Percentiles rank a stretch among this genome's conserved stretches.
Conservation (phyloP, 768 basidiomycete genomes). For the Sporobolomyces phaffii region DNA sequence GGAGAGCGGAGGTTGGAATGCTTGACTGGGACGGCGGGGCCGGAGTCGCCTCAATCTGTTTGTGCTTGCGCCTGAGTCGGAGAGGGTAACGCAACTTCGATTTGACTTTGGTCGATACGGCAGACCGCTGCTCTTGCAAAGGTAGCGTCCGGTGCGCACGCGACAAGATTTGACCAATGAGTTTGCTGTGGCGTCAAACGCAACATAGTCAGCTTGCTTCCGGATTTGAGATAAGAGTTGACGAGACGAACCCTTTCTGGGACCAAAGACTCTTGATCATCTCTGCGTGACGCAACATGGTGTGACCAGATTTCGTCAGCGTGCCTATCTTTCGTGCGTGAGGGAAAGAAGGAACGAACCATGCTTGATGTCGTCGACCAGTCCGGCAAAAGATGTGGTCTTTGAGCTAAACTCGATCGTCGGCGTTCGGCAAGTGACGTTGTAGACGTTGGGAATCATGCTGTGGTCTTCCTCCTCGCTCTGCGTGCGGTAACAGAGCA, state of each 20-base stretch:
- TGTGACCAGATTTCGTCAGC: no score
- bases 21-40: not conserved
- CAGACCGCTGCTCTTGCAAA: constrained; percentile 18
- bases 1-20: not conserved
- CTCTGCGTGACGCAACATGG: no score
- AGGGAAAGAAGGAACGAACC: constrained; percentile 35
- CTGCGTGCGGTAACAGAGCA: constrained; percentile 10
- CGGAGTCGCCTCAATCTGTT: not conserved
- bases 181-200: constrained; percentile 25
- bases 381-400: constrained; percentile 46
- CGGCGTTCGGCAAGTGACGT: constrained; percentile 77
- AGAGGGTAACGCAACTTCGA: constrained; percentile 11
- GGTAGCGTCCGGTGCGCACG: constrained; percentile 34
- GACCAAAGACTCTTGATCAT: constrained; percentile 43
- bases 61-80: not conserved
- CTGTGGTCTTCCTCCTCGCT: constrained; percentile 42
- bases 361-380: constrained; percentile 45
- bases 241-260: constrained; percentile 44
- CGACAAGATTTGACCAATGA: constrained; percentile 41
- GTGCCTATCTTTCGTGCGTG: not conserved
- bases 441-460: constrained; percentile 53
- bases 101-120: constrained; percentile 14
- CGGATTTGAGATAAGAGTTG: no score
- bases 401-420: constrained; percentile 69
- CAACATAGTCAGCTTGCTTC: no score